Evolutionary conservation across 306 rosid species (phyloP).

Genomic region (Medicago lupulina): DNA sequence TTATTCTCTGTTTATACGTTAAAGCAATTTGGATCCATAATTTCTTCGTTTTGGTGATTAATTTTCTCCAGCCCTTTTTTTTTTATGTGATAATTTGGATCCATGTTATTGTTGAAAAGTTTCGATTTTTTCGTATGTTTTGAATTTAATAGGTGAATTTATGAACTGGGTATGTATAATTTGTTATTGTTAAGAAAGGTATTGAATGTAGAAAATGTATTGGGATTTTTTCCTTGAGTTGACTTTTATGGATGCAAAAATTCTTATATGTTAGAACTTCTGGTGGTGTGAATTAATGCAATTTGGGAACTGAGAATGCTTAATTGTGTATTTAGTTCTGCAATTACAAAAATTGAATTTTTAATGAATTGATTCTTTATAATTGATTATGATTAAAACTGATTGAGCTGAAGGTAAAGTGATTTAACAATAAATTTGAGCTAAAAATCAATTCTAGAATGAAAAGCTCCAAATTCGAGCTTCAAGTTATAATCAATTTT

Average conservation of each 20-base stretch:
- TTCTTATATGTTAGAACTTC: slow-evolving; percentile 11
- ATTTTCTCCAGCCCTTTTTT: neutral
- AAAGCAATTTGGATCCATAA: slow-evolving; percentile 17
- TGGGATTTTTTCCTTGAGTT: slow-evolving; percentile 36
- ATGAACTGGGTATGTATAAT: neutral
- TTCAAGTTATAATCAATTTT: neutral
- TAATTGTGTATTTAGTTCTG: neutral
- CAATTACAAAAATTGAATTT: neutral
- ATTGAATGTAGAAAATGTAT: slow-evolving; percentile 20
- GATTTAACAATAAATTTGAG: neutral
- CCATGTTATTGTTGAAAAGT: neutral
- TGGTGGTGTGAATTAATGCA: slow-evolving; percentile 23
- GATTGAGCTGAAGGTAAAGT: neutral
- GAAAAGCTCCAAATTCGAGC: neutral
- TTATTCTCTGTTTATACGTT: slow-evolving; percentile 27
- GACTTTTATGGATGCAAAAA: slow-evolving; percentile 29
- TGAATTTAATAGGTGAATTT: neutral
- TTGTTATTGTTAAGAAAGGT: neutral
- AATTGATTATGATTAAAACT: neutral
- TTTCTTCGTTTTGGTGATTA: slow-evolving; percentile 28
- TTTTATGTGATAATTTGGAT: neutral
- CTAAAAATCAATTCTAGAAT: neutral
- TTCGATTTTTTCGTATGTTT: slow-evolving; percentile 31
- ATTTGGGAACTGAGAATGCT: slow-evolving; percentile 38
- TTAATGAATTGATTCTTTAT: no score